These are phyloP conservation scores for Asterella californica DNA, from an alignment of 225 moss, liverwort and hornwort species.

Conservation along the genomic window DNA sequence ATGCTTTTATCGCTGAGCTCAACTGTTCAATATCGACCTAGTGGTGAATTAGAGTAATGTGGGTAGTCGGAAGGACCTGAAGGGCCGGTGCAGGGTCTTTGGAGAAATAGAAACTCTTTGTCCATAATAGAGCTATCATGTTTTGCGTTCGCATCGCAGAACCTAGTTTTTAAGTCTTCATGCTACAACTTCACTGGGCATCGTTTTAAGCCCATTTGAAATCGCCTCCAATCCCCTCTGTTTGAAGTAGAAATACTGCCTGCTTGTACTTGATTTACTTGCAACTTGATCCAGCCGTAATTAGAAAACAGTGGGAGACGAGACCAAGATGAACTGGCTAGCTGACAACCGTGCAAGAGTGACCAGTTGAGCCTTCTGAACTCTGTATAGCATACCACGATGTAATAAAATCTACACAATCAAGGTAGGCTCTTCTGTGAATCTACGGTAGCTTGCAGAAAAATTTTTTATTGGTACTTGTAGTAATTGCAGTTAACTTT, in stretches of 20 bases:
- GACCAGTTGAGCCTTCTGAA: conserved; percentile 6
- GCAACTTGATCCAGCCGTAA: not conserved
- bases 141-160: conserved; percentile 6
- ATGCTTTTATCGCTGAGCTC: conserved; percentile 12
- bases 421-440: not conserved
- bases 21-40: not conserved
- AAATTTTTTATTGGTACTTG: no score
- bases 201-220: conserved; percentile 18
- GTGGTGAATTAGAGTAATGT: conserved; percentile 11
- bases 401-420: conserved; percentile 16
- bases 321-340: not conserved
- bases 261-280: not conserved
- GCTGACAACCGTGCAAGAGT: not conserved
- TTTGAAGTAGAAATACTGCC: conserved; percentile 3
- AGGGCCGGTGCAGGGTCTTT: not conserved
- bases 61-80: not conserved
- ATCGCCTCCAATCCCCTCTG: not conserved
- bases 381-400: conserved; percentile 14
- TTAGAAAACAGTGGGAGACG: not conserved
- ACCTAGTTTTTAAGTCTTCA: conserved; percentile 12
- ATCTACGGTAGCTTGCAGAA: not conserved
- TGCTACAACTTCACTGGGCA: conserved; percentile 2
- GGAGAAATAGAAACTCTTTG: conserved; percentile 8
- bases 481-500: no score
- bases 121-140: not conserved